Evolutionary conservation across 345 rosid genomes (phyloP), one percentile per base, ranked within the genome.

Genomic region (Ceriops tagal): DNA sequence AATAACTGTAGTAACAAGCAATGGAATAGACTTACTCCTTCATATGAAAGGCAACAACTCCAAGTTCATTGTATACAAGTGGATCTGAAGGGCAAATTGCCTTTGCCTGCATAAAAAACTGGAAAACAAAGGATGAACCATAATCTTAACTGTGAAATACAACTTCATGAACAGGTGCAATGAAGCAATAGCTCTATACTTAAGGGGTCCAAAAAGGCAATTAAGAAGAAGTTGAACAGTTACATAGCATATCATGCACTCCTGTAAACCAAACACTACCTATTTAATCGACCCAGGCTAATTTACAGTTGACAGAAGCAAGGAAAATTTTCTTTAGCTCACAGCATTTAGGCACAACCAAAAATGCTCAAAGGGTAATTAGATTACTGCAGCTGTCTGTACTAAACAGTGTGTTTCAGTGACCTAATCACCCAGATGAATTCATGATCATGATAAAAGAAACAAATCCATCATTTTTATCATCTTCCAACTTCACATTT

Each of bases 61-160:
- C 99, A 9, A 92, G 92, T 83, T 95, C 99, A 72, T 92, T 95
- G 76, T 86, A 90, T 35, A 95, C 93, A 74, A 92, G 90, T 62
- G 99, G 99, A 81, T 95, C 98, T 26, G 93, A 89, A 64, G 93
- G 86, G 71, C 97, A 92, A 65, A 92, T 89, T 58, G 84, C 71
- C 85, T 90, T 92, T 61, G 98, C 96, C 92, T 92, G 96, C 90
- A 89, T 86, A 71, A 90, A 86, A 78, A 95, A 95, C 98, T 95
- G 85, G 18, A 72, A 73, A 73, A 64, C 31, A 71, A 47, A 66
- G 34, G 37, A 34, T 6, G 35, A 39, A 49, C 75, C 62, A 81
- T 63, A 62, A 69, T 19, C 34, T 47, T 32, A 11, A 43, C 49
- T 43, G 49, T 13, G 18, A 43, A 43, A 43, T 13, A 2, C 18